These are phyloP conservation scores for Saccharomyces jurei DNA, from an alignment of 805 yeast genomes.

Conservation along the genomic window DNA sequence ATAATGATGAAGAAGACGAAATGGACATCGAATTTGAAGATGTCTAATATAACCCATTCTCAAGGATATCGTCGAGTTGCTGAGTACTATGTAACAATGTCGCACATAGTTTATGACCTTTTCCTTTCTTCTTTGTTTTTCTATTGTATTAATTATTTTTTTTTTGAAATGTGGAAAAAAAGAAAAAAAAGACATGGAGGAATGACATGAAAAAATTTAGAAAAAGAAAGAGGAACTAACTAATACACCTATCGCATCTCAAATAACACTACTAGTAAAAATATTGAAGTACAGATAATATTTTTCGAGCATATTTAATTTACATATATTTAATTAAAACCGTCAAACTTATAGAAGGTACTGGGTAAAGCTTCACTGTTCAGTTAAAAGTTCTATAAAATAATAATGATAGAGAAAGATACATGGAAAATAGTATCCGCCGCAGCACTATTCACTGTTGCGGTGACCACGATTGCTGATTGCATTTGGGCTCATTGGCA, in stretches of 20 bases:
- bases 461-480: conserved; percentile 27
- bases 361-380: background rate
- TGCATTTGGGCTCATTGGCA: conserved; percentile 19
- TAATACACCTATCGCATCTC: background rate
- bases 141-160: background rate
- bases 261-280: background rate
- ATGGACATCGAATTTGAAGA: conserved; percentile 32
- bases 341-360: background rate
- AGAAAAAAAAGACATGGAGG: background rate
- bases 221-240: background rate
- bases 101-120: background rate
- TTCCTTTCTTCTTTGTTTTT: background rate
- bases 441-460: conserved; percentile 29
- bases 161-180: background rate
- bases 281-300: background rate
- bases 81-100: background rate
- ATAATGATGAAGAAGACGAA: conserved; percentile 25
- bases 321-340: background rate
- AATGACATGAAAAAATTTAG: background rate
- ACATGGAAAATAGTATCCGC: conserved; percentile 26
- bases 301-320: background rate
- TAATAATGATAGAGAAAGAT: conserved; percentile 2
- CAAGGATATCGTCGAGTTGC: background rate
- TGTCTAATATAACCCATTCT: conserved; percentile 10
- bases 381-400: background rate